Percentiles rank a stretch among this genome's conserved stretches.
These are phyloP conservation scores for Xylaria hypoxylon DNA, from an alignment of 2,329 filamentous ascomycete species.

Conservation along the genomic window DNA sequence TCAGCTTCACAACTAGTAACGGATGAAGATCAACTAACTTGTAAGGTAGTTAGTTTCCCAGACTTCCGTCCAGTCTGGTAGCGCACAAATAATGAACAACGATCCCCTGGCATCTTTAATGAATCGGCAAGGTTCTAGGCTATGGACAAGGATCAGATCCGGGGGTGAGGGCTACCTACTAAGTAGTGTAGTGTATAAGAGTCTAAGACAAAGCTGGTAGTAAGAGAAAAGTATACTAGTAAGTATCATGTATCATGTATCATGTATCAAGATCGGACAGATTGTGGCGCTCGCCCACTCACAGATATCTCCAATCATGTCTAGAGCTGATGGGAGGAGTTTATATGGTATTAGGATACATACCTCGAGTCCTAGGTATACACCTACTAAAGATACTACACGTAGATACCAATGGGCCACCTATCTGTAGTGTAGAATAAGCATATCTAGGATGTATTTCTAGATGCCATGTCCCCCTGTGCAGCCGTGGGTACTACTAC, in stretches of 20 bases:
- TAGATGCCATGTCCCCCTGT: not conserved
- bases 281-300: slow-evolving; percentile 28
- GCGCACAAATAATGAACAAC: slow-evolving; percentile 26
- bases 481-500: not conserved
- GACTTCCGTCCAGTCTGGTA: slow-evolving; percentile 5
- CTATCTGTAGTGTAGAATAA: no score
- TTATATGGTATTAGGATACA: slow-evolving; percentile 27
- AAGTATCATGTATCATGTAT: no score
- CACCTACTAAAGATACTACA: slow-evolving; percentile 17
- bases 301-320: slow-evolving; percentile 21
- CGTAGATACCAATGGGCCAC: no score
- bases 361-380: no score
- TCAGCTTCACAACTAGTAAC: slow-evolving; percentile 10
- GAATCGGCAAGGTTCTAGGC: slow-evolving; percentile 17
- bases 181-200: not conserved
- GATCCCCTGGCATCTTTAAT: slow-evolving; percentile 30
- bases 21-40: slow-evolving; percentile 15
- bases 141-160: slow-evolving; percentile 25
- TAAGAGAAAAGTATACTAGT: no score
- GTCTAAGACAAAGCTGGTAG: slow-evolving; percentile 18
- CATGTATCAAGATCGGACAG: slow-evolving; percentile 27
- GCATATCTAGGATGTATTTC: no score
- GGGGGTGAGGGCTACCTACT: slow-evolving; percentile 3
- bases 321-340: slow-evolving; percentile 11
- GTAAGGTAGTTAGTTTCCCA: slow-evolving; percentile 10